These are phyloP conservation scores for Drechslera avenae DNA, from an alignment of 2,329 filamentous ascomycete species.

Conservation along the genomic window DNA sequence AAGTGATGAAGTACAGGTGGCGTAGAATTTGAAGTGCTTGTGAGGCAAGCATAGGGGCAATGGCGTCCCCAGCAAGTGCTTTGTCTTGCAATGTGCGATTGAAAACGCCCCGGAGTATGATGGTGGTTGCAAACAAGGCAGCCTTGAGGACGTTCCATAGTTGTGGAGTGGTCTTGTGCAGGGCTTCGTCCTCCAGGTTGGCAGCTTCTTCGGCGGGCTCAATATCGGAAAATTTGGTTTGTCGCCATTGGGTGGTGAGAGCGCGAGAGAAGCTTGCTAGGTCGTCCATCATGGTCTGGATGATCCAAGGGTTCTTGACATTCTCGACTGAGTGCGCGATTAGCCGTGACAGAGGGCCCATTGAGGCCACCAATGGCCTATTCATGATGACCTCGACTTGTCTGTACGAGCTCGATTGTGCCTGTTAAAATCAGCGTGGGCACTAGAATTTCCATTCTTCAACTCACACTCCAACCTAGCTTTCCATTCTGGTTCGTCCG, in stretches of 20 bases:
- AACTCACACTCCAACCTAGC: constrained; percentile 66
- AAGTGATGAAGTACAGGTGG: constrained; percentile 81
- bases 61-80: constrained; percentile 59
- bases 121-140: constrained; percentile 74
- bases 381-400: constrained; percentile 64
- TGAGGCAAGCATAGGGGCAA: constrained; percentile 69
- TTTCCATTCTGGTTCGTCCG: constrained; percentile 55
- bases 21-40: constrained; percentile 76
- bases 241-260: constrained; percentile 73
- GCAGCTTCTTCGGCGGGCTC: constrained; percentile 69
- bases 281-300: constrained; percentile 64
- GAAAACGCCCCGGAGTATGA: constrained; percentile 74
- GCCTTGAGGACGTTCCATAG: constrained; percentile 79
- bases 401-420: constrained; percentile 63
- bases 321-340: constrained; percentile 68
- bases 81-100: constrained; percentile 66
- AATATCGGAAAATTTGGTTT: constrained; percentile 73
- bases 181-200: constrained; percentile 68
- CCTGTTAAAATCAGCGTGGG: constrained; percentile 29
- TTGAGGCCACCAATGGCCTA: constrained; percentile 66
- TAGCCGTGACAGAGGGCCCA: constrained; percentile 70
- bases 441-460: neutral
- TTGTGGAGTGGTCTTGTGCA: constrained; percentile 68
- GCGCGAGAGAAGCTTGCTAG: constrained; percentile 70
- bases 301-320: constrained; percentile 56